Conservation (phyloP, 2,329 filamentous ascomycete species). For the Aureobasidium sp. region DNA sequence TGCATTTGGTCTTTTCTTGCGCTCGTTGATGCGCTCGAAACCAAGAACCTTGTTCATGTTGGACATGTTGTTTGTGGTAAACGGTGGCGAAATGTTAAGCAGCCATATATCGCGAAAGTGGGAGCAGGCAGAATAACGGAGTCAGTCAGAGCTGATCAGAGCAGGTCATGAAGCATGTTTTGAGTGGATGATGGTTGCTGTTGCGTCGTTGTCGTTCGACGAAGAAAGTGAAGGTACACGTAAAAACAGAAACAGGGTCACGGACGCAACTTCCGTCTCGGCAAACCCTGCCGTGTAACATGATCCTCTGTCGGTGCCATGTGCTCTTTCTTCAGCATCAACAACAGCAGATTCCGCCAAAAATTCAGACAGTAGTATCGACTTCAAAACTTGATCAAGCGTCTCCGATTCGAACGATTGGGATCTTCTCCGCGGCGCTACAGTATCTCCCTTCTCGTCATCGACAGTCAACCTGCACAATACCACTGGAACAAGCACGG, state of each 20-base stretch:
- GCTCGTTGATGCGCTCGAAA: conserved; percentile 70
- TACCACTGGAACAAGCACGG: not conserved
- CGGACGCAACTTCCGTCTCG: not conserved
- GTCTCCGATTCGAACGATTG: not conserved
- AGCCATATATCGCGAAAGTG: not conserved
- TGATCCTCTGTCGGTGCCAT: not conserved
- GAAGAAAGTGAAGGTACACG: not conserved
- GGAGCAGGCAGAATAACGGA: not conserved
- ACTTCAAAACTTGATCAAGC: too few species aligned
- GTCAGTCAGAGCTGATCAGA: not conserved
- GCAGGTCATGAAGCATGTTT: not conserved
- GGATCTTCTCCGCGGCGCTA: too few species aligned
- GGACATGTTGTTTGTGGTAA: not conserved
- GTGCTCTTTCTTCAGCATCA: not conserved
- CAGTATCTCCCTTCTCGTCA: not conserved
- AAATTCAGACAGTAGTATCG: not conserved
- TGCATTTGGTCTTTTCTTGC: conserved; percentile 63
- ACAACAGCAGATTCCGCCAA: not conserved
- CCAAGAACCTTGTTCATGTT: conserved; percentile 58
- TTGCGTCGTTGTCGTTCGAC: not conserved
- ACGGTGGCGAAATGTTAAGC: not conserved
- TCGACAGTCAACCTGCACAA: not conserved
- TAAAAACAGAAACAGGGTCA: not conserved
- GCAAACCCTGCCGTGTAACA: not conserved
- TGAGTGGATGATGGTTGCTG: not conserved